Evolutionary conservation across 352 stramenopile species (phyloP).

Genomic region (Peronospora tabacina): DNA sequence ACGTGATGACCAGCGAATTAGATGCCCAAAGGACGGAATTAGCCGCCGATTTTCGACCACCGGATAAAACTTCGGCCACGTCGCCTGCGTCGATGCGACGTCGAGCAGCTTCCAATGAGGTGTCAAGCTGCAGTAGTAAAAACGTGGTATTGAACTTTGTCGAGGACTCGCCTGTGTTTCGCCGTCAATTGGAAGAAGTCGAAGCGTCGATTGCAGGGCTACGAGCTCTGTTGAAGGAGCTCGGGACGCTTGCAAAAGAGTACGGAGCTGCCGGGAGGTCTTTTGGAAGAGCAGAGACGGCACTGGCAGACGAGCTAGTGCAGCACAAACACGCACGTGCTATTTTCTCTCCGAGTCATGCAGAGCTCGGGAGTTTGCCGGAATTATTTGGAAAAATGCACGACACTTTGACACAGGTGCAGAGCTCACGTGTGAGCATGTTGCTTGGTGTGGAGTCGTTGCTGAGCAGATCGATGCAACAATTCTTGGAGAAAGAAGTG

Average conservation of each 20-base stretch:
- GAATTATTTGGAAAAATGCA: slow-evolving; percentile 79
- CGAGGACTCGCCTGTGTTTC: slow-evolving; percentile 83
- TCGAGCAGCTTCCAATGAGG: slow-evolving; percentile 7
- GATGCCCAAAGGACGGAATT: slow-evolving; percentile 11
- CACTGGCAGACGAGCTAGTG: slow-evolving; percentile 63
- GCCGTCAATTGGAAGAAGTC: slow-evolving; percentile 67
- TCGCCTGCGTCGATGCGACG: slow-evolving; percentile 8
- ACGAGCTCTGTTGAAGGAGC: slow-evolving; percentile 56
- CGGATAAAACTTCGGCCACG: slow-evolving; percentile 11
- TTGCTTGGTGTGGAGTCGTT: slow-evolving; percentile 71
- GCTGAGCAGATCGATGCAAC: slow-evolving; percentile 52
- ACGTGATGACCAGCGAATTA: slow-evolving; percentile 18
- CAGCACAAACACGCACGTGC: slow-evolving; percentile 69
- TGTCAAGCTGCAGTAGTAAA: slow-evolving; percentile 39
- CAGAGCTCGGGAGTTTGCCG: slow-evolving; percentile 60
- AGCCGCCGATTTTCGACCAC: slow-evolving; percentile 2
- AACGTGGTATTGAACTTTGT: slow-evolving; percentile 83
- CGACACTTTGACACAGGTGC: slow-evolving; percentile 70
- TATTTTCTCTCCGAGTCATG: slow-evolving; percentile 81
- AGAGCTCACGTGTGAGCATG: slow-evolving; percentile 80
- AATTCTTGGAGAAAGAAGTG: slow-evolving; percentile 67
- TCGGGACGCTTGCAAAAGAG: slow-evolving; percentile 66
- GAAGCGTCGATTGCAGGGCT: slow-evolving; percentile 69
- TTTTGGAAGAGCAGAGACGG: slow-evolving; percentile 64
- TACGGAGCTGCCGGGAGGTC: slow-evolving; percentile 56